These are phyloP conservation scores for Ceratobasidium theobromae DNA, from an alignment of 1,284 basidiomycete species.

Conservation along the genomic window DNA sequence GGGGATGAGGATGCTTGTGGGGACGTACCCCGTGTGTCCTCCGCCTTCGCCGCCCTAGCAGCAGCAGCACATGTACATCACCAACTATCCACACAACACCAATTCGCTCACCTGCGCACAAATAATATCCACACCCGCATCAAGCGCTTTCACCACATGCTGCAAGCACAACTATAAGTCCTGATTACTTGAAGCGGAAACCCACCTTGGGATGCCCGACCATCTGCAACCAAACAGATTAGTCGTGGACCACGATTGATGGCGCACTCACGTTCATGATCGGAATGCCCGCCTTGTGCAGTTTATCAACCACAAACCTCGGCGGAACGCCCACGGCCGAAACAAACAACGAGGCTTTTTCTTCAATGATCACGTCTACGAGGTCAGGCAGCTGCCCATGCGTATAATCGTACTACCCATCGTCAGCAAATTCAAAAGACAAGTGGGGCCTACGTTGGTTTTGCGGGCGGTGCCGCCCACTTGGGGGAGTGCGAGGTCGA, in stretches of 20 bases:
- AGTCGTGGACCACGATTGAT: background rate
- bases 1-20: constrained; percentile 74
- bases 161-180: background rate
- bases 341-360: constrained; percentile 80
- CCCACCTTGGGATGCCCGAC: constrained; percentile 77
- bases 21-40: constrained; percentile 59
- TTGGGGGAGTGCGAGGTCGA: constrained; percentile 82
- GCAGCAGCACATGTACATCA: background rate
- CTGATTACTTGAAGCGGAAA: background rate
- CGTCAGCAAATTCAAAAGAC: background rate
- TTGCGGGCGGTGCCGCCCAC: constrained; percentile 81
- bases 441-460: constrained; percentile 64
- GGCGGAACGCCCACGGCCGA: constrained; percentile 77
- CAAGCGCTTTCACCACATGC: constrained; percentile 79
- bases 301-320: constrained; percentile 68
- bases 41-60: constrained; percentile 80
- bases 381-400: constrained; percentile 78
- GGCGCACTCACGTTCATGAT: constrained; percentile 72
- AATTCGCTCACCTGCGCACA: constrained; percentile 62
- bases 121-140: constrained; percentile 80
- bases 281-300: constrained; percentile 78
- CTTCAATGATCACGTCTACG: constrained; percentile 84
- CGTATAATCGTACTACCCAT: constrained; percentile 69
- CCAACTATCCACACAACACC: background rate
- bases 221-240: constrained; percentile 53